Evolutionary conservation across 148 eudicot species (phyloP).

Genomic region (Spergularia bocconei): DNA sequence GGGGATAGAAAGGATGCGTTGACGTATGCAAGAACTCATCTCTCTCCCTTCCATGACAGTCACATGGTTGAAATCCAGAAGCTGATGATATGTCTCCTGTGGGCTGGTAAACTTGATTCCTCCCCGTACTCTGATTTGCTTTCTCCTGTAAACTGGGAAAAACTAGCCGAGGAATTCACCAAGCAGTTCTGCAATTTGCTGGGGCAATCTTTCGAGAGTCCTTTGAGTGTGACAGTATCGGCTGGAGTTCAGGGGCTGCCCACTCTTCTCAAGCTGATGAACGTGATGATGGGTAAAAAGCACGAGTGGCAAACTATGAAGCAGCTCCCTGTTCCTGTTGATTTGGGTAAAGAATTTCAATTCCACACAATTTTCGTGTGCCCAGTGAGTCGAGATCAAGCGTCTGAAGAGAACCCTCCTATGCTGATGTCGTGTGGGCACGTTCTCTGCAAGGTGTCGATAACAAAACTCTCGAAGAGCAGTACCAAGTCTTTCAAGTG

Average conservation of each 20-base stretch:
- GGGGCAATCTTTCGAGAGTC: constrained; percentile 72
- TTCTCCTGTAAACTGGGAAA: constrained; percentile 55
- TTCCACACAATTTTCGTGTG: constrained; percentile 86
- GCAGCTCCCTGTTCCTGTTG: constrained; percentile 77
- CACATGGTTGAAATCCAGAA: constrained; percentile 62
- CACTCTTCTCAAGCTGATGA: constrained; percentile 84
- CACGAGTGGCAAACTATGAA: constrained; percentile 87
- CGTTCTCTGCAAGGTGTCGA: constrained; percentile 82
- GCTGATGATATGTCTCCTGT: constrained; percentile 67
- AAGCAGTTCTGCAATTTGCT: constrained; percentile 59
- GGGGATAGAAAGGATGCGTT: constrained; percentile 59
- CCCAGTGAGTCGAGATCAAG: constrained; percentile 87
- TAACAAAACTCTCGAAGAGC: constrained; percentile 74
- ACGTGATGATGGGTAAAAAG: constrained; percentile 70
- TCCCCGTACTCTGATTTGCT: constrained; percentile 74
- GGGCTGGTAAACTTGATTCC: constrained; percentile 66
- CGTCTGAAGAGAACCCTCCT: constrained; percentile 87
- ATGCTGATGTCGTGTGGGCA: constrained; percentile 87
- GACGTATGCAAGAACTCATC: constrained; percentile 50
- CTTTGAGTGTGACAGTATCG: constrained; percentile 62
- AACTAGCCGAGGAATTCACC: constrained; percentile 55
- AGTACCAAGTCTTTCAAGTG: constrained; percentile 79
- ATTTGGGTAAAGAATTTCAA: constrained; percentile 67
- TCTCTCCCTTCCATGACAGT: constrained; percentile 48
- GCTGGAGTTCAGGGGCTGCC: constrained; percentile 88